Percentiles rank a stretch among this genome's conserved stretches.
phyloP scores from a whole-genome alignment of 345 rosid species.

The Camelina neglecta region DNA sequence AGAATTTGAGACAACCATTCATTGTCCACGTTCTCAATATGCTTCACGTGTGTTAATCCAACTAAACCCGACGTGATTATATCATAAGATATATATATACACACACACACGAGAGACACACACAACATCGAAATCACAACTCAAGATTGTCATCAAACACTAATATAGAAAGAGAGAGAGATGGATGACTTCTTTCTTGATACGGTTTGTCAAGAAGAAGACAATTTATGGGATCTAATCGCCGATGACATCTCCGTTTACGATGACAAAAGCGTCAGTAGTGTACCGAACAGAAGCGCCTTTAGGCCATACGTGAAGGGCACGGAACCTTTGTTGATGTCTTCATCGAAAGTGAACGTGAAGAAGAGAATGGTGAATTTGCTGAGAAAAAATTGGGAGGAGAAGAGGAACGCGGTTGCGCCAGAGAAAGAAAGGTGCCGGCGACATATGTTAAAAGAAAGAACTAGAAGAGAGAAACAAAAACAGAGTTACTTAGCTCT shows the following conservation, averaged over 20 bases:
- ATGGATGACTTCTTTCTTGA: conserved; percentile 40
- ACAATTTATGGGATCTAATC: conserved; percentile 44
- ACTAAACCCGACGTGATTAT: background rate
- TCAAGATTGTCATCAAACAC: conserved; percentile 14
- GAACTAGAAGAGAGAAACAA: conserved; percentile 73
- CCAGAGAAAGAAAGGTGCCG: conserved; percentile 47
- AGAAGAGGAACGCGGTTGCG: conserved; percentile 23
- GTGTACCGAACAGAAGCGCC: conserved; percentile 46
- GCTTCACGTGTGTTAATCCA: conserved; percentile 21
- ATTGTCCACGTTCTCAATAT: conserved; percentile 31
- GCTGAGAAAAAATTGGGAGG: conserved; percentile 46
- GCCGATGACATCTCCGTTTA: conserved; percentile 14
- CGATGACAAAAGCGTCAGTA: background rate
- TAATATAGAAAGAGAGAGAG: background rate
- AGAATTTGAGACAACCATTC: conserved; percentile 9
- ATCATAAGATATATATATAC: background rate
- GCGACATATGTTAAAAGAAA: conserved; percentile 68
- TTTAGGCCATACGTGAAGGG: conserved; percentile 49
- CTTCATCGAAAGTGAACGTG: conserved; percentile 40
- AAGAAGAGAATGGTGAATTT: conserved; percentile 63
- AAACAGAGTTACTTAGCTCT: conserved; percentile 57
- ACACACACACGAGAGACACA: background rate
- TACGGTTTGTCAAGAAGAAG: conserved; percentile 30
- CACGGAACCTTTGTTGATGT: conserved; percentile 13
- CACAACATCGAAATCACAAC: conserved; percentile 9